A percentile compares a stretch with the other conserved stretches of the same genome.
Conservation (phyloP, 371 early-diverging fungal species). For the Capillidium rhysosporum region DNA sequence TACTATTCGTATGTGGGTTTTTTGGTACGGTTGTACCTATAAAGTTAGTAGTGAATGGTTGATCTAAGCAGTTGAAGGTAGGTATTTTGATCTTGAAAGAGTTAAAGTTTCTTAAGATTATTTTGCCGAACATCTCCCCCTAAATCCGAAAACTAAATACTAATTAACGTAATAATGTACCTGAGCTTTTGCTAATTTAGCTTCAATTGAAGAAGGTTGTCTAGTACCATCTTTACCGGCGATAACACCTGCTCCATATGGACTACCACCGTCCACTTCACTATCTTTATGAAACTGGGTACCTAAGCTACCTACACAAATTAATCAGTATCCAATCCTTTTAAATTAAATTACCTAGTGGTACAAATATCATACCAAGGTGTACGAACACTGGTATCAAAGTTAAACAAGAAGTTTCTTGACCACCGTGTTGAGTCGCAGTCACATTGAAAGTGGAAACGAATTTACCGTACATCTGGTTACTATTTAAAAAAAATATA, state of each 20-base stretch:
- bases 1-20: no score
- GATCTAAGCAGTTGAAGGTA: background rate
- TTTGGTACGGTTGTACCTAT: no score
- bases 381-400: conserved; percentile 48
- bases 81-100: background rate
- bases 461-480: conserved; percentile 41
- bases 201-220: conserved; percentile 35
- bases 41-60: background rate
- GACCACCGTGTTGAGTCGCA: conserved; percentile 51
- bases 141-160: background rate
- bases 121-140: background rate
- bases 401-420: conserved; percentile 50
- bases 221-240: conserved; percentile 46
- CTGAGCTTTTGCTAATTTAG: conserved; percentile 34
- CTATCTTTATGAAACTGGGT: conserved; percentile 24
- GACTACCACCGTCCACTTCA: conserved; percentile 39
- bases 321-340: background rate
- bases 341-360: conserved; percentile 23
- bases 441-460: conserved; percentile 55
- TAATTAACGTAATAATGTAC: conserved; percentile 23
- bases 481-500: background rate
- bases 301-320: conserved; percentile 15
- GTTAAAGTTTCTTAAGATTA: background rate
- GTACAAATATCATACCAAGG: conserved; percentile 64
- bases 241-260: conserved; percentile 58